Evolutionary conservation across 768 basidiomycete genomes (phyloP).

Genomic region (Boletus reticulatus): DNA sequence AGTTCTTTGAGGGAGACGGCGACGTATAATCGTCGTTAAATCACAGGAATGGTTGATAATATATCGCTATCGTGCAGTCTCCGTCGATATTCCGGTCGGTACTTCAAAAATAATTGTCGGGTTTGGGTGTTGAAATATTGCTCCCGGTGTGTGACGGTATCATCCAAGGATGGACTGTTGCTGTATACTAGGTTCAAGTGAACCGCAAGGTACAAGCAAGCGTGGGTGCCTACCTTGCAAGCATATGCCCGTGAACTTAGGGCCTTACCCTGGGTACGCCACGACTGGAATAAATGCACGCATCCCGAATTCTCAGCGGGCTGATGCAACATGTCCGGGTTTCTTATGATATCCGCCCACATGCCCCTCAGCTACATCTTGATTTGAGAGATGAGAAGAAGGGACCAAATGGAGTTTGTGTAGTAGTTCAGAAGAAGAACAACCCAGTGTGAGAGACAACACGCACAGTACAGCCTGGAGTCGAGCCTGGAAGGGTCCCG

Average conservation of each 20-base stretch:
- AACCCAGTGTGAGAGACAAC: constrained; percentile 49
- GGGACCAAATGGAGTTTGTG: constrained; percentile 19
- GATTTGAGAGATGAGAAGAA: constrained; percentile 40
- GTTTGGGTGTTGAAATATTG: not conserved
- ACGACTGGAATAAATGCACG: not conserved
- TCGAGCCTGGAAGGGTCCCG: constrained; percentile 2
- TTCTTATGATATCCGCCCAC: constrained; percentile 49
- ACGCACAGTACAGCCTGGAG: constrained; percentile 29
- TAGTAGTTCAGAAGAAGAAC: constrained; percentile 8
- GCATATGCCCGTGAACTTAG: not conserved
- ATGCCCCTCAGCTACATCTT: constrained; percentile 67
- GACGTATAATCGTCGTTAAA: not conserved
- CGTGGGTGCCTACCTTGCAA: not conserved
- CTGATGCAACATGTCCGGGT: constrained; percentile 34
- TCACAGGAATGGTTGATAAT: not conserved
- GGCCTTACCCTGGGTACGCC: not conserved
- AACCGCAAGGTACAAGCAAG: not conserved
- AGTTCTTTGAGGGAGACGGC: not conserved
- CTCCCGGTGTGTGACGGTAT: not conserved
- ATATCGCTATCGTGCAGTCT: not conserved
- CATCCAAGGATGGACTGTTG: not conserved
- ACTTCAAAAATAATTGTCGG: not conserved
- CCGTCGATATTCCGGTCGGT: not conserved
- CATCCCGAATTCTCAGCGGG: constrained; percentile 42
- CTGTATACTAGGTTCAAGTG: not conserved